A percentile compares a stretch with the other conserved stretches of the same genome.
Conservation (phyloP, 768 basidiomycete genomes). For the Lentinula edodes region DNA sequence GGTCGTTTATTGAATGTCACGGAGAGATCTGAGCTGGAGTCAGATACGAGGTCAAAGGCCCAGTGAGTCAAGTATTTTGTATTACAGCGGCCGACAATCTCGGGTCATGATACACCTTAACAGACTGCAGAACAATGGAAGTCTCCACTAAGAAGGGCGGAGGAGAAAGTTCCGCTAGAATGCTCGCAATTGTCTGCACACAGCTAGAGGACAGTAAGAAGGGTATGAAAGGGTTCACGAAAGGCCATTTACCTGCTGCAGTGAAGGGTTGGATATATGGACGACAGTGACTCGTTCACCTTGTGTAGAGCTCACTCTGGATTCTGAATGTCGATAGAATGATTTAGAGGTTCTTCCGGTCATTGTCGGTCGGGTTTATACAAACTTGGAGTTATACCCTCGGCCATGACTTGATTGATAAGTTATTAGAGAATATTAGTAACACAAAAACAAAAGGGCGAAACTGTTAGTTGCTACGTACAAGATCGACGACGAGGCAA, state of each 20-base stretch:
- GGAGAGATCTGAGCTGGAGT: background rate
- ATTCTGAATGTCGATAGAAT: background rate
- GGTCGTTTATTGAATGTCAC: background rate
- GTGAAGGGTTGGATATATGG: constrained; percentile 41
- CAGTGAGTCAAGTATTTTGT: constrained; percentile 33
- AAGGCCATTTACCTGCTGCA: constrained; percentile 34
- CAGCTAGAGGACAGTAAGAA: constrained; percentile 29
- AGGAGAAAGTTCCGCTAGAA: constrained; percentile 31
- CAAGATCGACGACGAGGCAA: background rate
- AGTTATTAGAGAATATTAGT: background rate
- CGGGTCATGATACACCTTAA: constrained; percentile 33
- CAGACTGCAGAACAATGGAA: constrained; percentile 39
- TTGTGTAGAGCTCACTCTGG: background rate
- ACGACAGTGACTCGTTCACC: constrained; percentile 12
- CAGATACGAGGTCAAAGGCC: constrained; percentile 36
- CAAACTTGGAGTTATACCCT: background rate
- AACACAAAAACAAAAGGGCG: background rate
- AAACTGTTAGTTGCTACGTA: background rate
- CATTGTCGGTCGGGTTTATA: background rate
- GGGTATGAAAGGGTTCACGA: background rate
- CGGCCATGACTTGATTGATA: background rate
- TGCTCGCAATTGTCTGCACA: constrained; percentile 38
- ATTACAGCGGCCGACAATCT: constrained; percentile 24
- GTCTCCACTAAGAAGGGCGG: constrained; percentile 33
- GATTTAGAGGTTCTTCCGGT: background rate